These are phyloP conservation scores for Solanum habrochaites DNA, from an alignment of 257 asterid genomes.

Conservation along the genomic window DNA sequence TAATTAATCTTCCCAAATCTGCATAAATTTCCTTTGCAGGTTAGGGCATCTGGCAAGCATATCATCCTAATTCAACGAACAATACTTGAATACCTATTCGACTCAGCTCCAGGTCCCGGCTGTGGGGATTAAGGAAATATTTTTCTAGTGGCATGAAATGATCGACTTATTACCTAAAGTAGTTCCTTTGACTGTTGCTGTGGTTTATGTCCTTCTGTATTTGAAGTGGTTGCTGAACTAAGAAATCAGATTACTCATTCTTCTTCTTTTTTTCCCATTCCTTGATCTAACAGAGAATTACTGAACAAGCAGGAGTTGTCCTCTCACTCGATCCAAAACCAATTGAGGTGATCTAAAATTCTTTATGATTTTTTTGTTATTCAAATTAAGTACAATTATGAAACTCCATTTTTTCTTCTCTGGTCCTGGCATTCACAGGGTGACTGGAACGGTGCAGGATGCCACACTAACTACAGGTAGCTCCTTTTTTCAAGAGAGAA, in stretches of 20 bases:
- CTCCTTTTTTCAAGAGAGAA: background rate
- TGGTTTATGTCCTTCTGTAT: background rate
- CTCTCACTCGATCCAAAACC: slow-evolving; percentile 95
- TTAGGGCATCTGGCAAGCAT: background rate
- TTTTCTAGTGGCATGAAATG: background rate
- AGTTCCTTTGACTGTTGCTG: background rate
- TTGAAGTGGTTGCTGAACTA: background rate
- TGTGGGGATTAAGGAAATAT: background rate
- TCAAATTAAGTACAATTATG: background rate
- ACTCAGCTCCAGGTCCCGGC: background rate
- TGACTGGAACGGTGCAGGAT: slow-evolving; percentile 99
- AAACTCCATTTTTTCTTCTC: background rate
- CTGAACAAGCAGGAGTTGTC: slow-evolving; percentile 97
- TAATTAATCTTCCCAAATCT: slow-evolving; percentile 7
- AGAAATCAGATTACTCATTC: background rate
- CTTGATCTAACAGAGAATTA: slow-evolving; percentile 60
- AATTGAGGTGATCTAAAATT: slow-evolving; percentile 41
- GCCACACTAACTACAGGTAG: slow-evolving; percentile 91
- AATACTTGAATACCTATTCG: background rate
- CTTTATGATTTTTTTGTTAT: background rate
- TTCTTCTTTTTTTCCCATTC: background rate
- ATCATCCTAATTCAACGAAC: background rate
- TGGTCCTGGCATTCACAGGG: slow-evolving; percentile 34
- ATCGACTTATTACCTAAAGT: background rate
- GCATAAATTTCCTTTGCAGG: background rate